Evolutionary conservation across 495 filamentous ascomycete genomes (phyloP).

Genomic region (Lasiosphaeriaceae sp.): DNA sequence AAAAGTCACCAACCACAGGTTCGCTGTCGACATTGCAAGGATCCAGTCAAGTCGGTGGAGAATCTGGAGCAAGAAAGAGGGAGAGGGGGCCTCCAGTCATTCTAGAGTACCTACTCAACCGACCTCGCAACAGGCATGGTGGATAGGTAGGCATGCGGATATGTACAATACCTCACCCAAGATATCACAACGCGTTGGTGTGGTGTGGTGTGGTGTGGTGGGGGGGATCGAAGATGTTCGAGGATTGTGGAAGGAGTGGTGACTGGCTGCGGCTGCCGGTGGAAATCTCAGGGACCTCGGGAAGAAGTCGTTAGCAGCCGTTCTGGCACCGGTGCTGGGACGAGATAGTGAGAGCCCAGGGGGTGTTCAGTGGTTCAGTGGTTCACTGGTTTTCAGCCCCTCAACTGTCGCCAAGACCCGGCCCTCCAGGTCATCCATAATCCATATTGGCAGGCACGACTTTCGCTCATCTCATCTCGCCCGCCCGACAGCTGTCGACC

Average conservation of each 20-base stretch:
- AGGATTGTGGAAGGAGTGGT: neutral
- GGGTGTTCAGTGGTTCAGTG: no score
- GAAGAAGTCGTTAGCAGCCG: neutral
- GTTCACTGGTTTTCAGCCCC: neutral
- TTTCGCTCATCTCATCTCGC: slow-evolving; percentile 3
- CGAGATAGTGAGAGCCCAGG: no score
- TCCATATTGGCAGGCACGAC: neutral
- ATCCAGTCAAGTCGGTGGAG: no score
- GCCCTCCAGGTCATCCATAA: neutral
- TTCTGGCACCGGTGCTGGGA: neutral
- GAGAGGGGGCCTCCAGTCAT: no score
- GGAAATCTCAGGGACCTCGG: neutral
- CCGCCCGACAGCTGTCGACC: neutral
- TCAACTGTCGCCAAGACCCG: neutral
- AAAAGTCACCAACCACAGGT: neutral
- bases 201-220: no score
- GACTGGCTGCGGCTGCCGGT: neutral
- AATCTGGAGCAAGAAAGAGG: no score
- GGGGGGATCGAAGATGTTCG: neutral
- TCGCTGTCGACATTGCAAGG: neutral
- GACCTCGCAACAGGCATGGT: no score
- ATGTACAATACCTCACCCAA: no score
- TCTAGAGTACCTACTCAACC: no score
- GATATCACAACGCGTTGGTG: no score
- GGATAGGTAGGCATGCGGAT: no score